Conservation (phyloP, 2,329 filamentous ascomycete genomes). For the Xylaria sp. region DNA sequence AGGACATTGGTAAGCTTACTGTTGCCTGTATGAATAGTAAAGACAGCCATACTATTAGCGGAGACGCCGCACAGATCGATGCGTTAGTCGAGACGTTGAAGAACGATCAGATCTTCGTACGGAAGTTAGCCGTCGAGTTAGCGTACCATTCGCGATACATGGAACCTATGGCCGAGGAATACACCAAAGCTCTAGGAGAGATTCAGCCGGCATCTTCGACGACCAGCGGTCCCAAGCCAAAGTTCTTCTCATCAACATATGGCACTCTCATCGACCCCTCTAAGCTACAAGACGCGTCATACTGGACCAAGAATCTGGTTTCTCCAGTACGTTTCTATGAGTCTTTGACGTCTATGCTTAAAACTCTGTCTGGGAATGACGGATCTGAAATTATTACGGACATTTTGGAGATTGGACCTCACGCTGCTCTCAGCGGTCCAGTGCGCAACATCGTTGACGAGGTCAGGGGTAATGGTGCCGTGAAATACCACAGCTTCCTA, state of each 20-base stretch:
- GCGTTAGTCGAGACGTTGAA: slow-evolving; percentile 24
- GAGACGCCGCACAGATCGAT: slow-evolving; percentile 36
- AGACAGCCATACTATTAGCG: slow-evolving; percentile 40
- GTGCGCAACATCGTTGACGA: slow-evolving; percentile 22
- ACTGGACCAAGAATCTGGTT: slow-evolving; percentile 48
- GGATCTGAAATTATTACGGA: slow-evolving; percentile 14
- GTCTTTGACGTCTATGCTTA: slow-evolving; percentile 18
- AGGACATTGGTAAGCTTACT: slow-evolving; percentile 6
- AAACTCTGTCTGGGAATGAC: background rate
- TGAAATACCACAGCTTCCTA: slow-evolving; percentile 28
- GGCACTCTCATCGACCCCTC: slow-evolving; percentile 7
- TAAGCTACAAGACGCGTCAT: slow-evolving; percentile 35
- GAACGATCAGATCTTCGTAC: slow-evolving; percentile 32
- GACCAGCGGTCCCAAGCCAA: background rate
- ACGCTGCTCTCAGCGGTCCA: slow-evolving; percentile 50
- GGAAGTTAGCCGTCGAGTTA: slow-evolving; percentile 35
- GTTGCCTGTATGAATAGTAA: slow-evolving; percentile 38
- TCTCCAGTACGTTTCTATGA: slow-evolving; percentile 33
- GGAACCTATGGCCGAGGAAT: slow-evolving; percentile 43
- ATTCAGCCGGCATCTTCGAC: slow-evolving; percentile 7
- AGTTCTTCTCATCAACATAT: slow-evolving; percentile 28
- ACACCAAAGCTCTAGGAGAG: slow-evolving; percentile 30
- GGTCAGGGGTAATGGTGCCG: background rate
- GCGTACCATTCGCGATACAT: slow-evolving; percentile 49
- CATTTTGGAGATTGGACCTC: slow-evolving; percentile 40